Evolutionary conservation across 2,329 filamentous ascomycete genomes (phyloP).

Genomic region (Cladophialophora exuberans): DNA sequence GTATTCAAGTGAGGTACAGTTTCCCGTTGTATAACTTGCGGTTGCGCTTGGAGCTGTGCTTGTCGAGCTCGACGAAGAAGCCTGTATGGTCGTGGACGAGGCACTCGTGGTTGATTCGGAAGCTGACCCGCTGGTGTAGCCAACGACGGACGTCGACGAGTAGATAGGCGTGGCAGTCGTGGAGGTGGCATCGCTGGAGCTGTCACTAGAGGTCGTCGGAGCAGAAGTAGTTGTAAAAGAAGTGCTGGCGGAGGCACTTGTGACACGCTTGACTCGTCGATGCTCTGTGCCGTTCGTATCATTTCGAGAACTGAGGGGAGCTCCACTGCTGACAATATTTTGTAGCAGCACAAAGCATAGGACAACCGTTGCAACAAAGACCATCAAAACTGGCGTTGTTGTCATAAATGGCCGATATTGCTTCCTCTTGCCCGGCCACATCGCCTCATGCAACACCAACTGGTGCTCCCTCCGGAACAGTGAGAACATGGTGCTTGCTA

Average conservation of each 20-base stretch:
- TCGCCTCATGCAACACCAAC: not conserved
- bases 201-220: not conserved
- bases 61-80: not conserved
- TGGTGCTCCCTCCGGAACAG: not conserved
- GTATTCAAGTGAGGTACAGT: not conserved
- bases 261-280: not conserved
- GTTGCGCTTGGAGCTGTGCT: not conserved
- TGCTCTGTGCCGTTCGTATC: not conserved
- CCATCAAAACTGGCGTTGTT: not conserved
- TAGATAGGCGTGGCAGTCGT: constrained; percentile 1
- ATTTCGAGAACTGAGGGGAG: not conserved
- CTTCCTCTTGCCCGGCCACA: not conserved
- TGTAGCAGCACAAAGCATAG: constrained; percentile 2
- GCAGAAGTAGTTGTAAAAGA: not conserved
- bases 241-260: not conserved
- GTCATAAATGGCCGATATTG: constrained; percentile 8
- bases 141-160: no score
- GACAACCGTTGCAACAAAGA: not conserved
- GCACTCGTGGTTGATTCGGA: no score
- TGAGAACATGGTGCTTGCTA: not conserved
- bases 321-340: constrained; percentile 6
- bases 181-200: not conserved
- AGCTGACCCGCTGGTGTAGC: no score
- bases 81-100: not conserved
- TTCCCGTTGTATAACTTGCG: not conserved